Evolutionary conservation across 345 rosid species (phyloP).

Genomic region (Arabidopsis arenosa): DNA sequence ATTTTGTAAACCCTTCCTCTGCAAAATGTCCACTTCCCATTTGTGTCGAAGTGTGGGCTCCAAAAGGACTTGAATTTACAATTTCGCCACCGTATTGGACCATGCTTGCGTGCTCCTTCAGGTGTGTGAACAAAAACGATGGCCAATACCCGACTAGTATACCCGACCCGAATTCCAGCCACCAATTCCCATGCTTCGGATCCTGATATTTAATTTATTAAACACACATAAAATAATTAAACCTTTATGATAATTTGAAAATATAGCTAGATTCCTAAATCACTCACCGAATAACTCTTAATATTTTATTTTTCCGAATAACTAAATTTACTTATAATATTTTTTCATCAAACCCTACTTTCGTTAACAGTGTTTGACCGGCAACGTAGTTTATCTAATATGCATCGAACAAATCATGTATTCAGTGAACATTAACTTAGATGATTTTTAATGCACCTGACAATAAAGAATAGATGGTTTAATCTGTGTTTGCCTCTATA

Average conservation of each 20-base stretch:
- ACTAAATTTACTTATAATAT: not conserved
- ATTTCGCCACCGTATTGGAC: constrained; percentile 98
- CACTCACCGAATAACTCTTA: not conserved
- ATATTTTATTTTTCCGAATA: not conserved
- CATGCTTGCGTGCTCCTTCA: constrained; percentile 90
- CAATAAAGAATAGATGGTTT: constrained; percentile 1
- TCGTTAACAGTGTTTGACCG: not conserved
- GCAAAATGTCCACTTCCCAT: constrained; percentile 99
- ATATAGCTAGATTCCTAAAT: too few species aligned
- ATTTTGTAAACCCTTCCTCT: constrained; percentile 86
- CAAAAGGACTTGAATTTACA: constrained; percentile 76
- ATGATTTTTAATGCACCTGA: not conserved
- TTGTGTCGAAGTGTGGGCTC: constrained; percentile 83
- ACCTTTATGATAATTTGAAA: too few species aligned
- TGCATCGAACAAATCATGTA: not conserved
- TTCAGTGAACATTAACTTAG: not conserved
- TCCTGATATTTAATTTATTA: constrained; percentile 53
- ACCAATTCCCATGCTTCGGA: constrained; percentile 99
- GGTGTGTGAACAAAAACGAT: constrained; percentile 80
- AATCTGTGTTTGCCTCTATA: not conserved
- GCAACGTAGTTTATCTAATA: not conserved
- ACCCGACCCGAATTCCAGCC: constrained; percentile 98
- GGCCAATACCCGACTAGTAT: constrained; percentile 98
- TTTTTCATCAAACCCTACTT: not conserved
- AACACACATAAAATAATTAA: not conserved